Conservation (phyloP, 2,329 filamentous ascomycete species). For the Xylaria sp. region DNA sequence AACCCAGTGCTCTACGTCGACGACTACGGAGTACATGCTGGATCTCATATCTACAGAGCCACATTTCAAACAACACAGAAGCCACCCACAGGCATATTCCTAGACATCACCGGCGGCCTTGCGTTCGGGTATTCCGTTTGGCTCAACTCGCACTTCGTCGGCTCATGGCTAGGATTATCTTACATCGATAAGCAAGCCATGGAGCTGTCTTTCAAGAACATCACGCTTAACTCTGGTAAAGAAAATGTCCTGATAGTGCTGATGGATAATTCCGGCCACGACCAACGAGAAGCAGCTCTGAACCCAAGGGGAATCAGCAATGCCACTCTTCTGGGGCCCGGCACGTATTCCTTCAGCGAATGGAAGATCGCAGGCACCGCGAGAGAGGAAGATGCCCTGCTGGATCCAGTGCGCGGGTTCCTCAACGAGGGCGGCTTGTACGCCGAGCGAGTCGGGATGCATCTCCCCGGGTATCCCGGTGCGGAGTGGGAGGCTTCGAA, state of each 20-base stretch:
- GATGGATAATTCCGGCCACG: slow-evolving; percentile 70
- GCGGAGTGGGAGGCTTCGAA: slow-evolving; percentile 49
- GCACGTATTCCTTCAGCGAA: slow-evolving; percentile 56
- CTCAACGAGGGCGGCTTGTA: slow-evolving; percentile 69
- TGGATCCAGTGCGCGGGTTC: slow-evolving; percentile 67
- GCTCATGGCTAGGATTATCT: slow-evolving; percentile 64
- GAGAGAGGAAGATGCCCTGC: slow-evolving; percentile 56
- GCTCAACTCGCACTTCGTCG: slow-evolving; percentile 67
- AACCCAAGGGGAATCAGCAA: slow-evolving; percentile 64
- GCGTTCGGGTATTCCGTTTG: slow-evolving; percentile 69
- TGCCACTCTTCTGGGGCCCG: slow-evolving; percentile 59
- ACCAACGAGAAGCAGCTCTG: slow-evolving; percentile 60
- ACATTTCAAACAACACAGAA: slow-evolving; percentile 57
- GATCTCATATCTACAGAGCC: slow-evolving; percentile 65
- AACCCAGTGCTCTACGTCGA: slow-evolving; percentile 67
- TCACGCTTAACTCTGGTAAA: slow-evolving; percentile 54
- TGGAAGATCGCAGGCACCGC: slow-evolving; percentile 71
- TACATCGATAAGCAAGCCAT: slow-evolving; percentile 52
- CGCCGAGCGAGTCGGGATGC: slow-evolving; percentile 68
- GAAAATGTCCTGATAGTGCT: slow-evolving; percentile 65
- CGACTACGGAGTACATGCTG: slow-evolving; percentile 66
- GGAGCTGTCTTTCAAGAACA: slow-evolving; percentile 63
- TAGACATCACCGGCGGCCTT: slow-evolving; percentile 64
- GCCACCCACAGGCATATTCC: slow-evolving; percentile 57
- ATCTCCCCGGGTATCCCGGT: slow-evolving; percentile 67